Base-by-base conservation (phyloP, 257 asterid species). In the Eucommia ulmoides region DNA sequence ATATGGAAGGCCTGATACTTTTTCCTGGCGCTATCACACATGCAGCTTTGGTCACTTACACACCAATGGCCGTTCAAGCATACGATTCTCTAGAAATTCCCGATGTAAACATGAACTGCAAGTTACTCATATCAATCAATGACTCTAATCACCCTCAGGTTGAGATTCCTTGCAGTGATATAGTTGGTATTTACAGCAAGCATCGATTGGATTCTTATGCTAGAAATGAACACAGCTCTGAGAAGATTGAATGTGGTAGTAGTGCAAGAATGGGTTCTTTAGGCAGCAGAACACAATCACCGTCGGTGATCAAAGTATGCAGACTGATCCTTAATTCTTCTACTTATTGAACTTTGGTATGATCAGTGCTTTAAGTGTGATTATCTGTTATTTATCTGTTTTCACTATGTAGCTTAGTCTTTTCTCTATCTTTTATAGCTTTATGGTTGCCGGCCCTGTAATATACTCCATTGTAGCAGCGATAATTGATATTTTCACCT, bases 21-120 rank as follows among this genome's bases (percentile, higher is more conserved):
- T 85, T 79, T 51, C 96, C 96, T 7, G 25, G 56, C 23, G 61
- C 85, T 51, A 51, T 50, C 24, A 85, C 95, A 11, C 93, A 66
- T 56, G 82, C 76, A 3, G 96, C 94, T 59, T 54, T 81, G 45
- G 64, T 78, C 33, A 66, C 60, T 44, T 72, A 54, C 55, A 56
- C 65, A 57, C 62, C 54, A 45, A 20, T 41, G 47, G 68, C 56
- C 47, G 24, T 51, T 54, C 41, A 48, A 44, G 42, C 33, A 19
- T 50, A 24, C 29, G 68, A 50, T 51, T 49, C 63, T 45, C 25
- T 19, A 22, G 66, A 53, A 47, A 52, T 23, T 58, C 53, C 51
- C 23, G 73, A 63, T 51, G 67, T 45, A 21, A 49, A 51, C 52
- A 41, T 56, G 68, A 54, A 62, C 23, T 86, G 96, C 66, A 82